These are phyloP conservation scores for Pseudomassariella vexata DNA, from an alignment of 2,329 filamentous ascomycete species.

Conservation along the genomic window DNA sequence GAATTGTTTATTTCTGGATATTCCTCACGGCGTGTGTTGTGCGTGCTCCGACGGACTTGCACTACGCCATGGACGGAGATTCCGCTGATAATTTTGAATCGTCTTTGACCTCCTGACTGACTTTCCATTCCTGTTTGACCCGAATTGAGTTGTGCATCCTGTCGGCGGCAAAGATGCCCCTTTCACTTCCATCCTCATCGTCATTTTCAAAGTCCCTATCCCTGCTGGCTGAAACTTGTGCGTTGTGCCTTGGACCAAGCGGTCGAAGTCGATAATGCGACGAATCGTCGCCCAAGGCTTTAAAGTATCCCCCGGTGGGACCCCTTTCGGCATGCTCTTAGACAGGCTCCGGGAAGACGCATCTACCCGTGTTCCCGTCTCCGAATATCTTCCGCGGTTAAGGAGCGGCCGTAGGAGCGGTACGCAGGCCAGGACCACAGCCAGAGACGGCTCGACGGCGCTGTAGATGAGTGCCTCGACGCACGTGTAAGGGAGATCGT, in stretches of 20 bases:
- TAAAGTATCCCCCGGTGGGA: not conserved
- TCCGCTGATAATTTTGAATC: too few species aligned
- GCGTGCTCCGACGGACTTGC: too few species aligned
- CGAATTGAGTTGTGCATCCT: not conserved
- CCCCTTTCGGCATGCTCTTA: not conserved
- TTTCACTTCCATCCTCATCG: too few species aligned
- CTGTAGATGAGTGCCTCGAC: slow-evolving; percentile 2
- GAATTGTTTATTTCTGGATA: too few species aligned
- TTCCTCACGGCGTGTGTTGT: too few species aligned
- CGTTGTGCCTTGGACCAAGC: not conserved
- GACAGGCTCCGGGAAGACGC: not conserved
- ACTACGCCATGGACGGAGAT: too few species aligned
- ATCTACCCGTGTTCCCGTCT: not conserved
- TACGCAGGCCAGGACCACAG: slow-evolving; percentile 5
- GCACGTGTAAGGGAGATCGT: slow-evolving; percentile 4
- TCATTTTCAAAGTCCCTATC: not conserved
- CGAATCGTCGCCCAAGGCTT: not conserved
- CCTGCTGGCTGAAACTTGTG: not conserved
- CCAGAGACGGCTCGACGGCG: slow-evolving; percentile 5
- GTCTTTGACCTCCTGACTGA: not conserved
- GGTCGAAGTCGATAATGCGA: slow-evolving; percentile 1
- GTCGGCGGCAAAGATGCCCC: too few species aligned
- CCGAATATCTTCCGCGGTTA: not conserved
- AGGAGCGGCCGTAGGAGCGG: slow-evolving; percentile 6
- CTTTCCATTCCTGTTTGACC: slow-evolving; percentile 2